Conservation (phyloP, 768 basidiomycete species). For the Grammothele lineata region DNA sequence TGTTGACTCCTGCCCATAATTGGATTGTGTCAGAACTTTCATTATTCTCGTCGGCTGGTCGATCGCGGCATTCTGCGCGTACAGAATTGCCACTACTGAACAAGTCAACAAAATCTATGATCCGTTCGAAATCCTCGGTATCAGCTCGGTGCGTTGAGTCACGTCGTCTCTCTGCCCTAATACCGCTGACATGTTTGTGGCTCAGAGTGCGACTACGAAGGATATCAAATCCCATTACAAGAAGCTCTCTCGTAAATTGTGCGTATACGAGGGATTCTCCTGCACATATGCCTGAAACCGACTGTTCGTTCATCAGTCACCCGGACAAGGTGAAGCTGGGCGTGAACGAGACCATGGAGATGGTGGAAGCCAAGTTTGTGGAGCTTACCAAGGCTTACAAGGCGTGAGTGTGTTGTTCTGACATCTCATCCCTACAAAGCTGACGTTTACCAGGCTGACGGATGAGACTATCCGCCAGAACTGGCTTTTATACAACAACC, state of each 20-base stretch:
- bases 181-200: not conserved
- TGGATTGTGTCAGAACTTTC: conserved; percentile 41
- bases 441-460: conserved; percentile 68
- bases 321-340: conserved; percentile 92
- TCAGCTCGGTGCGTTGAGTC: conserved; percentile 50
- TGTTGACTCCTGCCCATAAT: not conserved
- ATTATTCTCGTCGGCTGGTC: conserved; percentile 72
- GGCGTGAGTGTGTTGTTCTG: conserved; percentile 69
- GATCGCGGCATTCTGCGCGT: conserved; percentile 61
- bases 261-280: conserved; percentile 20
- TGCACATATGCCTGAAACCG: no score
- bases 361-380: conserved; percentile 83
- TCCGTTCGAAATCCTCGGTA: conserved; percentile 91
- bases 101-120: conserved; percentile 76
- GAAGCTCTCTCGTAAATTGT: conserved; percentile 87
- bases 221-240: conserved; percentile 96
- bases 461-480: conserved; percentile 92
- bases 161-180: not conserved
- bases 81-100: conserved; percentile 54
- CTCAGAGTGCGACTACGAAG: conserved; percentile 69
- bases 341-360: conserved; percentile 80
- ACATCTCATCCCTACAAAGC: no score
- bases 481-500: conserved; percentile 85
- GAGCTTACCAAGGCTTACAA: conserved; percentile 98
- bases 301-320: conserved; percentile 54